These are phyloP conservation scores for Chaetomidium leptoderma DNA, from an alignment of 495 filamentous ascomycete species.

Conservation along the genomic window DNA sequence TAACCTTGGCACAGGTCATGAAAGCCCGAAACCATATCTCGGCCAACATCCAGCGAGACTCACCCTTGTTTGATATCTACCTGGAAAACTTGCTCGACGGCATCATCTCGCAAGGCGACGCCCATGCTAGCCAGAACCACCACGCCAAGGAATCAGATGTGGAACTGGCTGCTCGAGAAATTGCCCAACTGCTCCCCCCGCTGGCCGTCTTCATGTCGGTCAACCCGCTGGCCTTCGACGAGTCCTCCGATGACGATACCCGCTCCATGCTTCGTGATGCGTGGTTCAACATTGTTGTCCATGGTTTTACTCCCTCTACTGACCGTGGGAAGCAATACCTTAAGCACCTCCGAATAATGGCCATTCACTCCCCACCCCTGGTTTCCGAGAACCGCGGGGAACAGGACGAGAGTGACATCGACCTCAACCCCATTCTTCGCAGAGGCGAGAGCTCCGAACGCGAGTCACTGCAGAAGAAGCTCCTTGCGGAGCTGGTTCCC, in stretches of 20 bases:
- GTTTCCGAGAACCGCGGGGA: slow-evolving; percentile 80
- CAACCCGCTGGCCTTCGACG: slow-evolving; percentile 43
- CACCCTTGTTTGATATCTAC: slow-evolving; percentile 72
- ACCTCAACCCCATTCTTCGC: slow-evolving; percentile 85
- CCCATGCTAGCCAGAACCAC: slow-evolving; percentile 44
- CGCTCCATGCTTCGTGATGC: slow-evolving; percentile 75
- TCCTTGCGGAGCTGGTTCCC: slow-evolving; percentile 67
- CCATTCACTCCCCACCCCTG: slow-evolving; percentile 77
- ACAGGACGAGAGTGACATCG: slow-evolving; percentile 88
- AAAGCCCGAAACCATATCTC: slow-evolving; percentile 77
- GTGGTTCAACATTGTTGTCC: slow-evolving; percentile 95
- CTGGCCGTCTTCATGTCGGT: slow-evolving; percentile 69
- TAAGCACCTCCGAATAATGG: slow-evolving; percentile 73
- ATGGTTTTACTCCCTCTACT: slow-evolving; percentile 77
- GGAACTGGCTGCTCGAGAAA: slow-evolving; percentile 75
- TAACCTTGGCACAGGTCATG: slow-evolving; percentile 48
- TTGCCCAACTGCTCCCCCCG: slow-evolving; percentile 75
- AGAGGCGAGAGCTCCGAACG: slow-evolving; percentile 74
- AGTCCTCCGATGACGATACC: slow-evolving; percentile 54
- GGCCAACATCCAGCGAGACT: slow-evolving; percentile 57
- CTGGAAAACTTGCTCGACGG: slow-evolving; percentile 76
- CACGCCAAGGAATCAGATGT: slow-evolving; percentile 66
- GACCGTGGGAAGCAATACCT: slow-evolving; percentile 60
- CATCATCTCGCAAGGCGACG: slow-evolving; percentile 86
- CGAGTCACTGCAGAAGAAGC: slow-evolving; percentile 71